Conservation (phyloP, 2,329 filamentous ascomycete genomes). For the Amauroascus niger region DNA sequence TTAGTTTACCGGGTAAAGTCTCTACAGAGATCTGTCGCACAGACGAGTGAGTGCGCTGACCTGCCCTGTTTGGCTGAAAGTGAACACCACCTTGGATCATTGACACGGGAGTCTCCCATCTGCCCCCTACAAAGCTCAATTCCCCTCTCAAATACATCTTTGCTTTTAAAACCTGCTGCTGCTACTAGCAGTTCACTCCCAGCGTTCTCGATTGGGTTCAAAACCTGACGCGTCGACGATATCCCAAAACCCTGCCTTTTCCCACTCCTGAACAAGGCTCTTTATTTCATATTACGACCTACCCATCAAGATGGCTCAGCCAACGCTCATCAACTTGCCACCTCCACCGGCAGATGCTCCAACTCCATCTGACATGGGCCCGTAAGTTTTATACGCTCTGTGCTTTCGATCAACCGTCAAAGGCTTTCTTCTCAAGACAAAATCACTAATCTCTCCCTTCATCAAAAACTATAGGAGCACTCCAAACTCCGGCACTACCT, state of each 20-base stretch:
- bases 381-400: constrained; percentile 60
- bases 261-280: not conserved
- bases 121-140: not conserved
- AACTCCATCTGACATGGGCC: constrained; percentile 74
- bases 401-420: too few relatives aligned
- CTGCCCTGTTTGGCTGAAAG: not conserved
- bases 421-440: too few relatives aligned
- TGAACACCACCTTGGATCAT: not conserved
- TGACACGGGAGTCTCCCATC: not conserved
- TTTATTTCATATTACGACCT: not conserved
- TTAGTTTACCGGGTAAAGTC: not conserved
- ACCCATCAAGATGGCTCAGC: constrained; percentile 53
- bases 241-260: too few relatives aligned
- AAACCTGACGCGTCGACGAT: not conserved
- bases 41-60: not conserved
- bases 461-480: constrained; percentile 57
- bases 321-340: constrained; percentile 73
- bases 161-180: not conserved
- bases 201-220: not conserved
- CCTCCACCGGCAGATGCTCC: constrained; percentile 72
- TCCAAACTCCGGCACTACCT: constrained; percentile 84
- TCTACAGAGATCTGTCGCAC: not conserved
- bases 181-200: not conserved
- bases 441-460: too few relatives aligned
- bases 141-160: not conserved